Conservation (phyloP, 1,284 basidiomycete genomes). For the Singerocomus rubriflavus region DNA sequence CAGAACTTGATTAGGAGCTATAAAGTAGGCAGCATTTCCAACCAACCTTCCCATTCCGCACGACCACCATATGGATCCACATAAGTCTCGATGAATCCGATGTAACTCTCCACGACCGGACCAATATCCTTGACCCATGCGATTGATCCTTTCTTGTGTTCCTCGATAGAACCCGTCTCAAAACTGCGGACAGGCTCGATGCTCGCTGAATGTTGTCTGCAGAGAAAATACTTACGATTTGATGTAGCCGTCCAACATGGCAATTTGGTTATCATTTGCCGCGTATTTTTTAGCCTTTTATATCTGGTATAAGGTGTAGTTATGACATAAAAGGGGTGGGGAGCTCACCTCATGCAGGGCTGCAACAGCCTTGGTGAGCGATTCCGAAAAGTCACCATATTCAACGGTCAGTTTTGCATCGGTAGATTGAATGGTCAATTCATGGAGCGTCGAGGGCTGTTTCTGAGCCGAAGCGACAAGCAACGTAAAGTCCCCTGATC, state of each 20-base stretch:
- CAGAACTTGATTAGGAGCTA: neutral
- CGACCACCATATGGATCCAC: conserved; percentile 81
- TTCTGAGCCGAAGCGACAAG: conserved; percentile 66
- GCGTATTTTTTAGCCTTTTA: conserved; percentile 64
- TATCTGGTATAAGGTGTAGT: neutral
- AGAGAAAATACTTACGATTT: conserved; percentile 53
- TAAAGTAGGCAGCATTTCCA: neutral
- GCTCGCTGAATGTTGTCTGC: neutral
- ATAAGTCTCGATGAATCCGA: conserved; percentile 79
- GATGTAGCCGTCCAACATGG: conserved; percentile 77
- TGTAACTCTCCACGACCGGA: conserved; percentile 84
- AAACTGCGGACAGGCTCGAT: conserved; percentile 42
- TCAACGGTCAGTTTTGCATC: conserved; percentile 58
- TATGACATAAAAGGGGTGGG: neutral
- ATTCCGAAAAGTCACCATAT: conserved; percentile 66
- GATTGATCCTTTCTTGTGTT: conserved; percentile 71
- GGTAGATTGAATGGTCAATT: conserved; percentile 41
- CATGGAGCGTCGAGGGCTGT: conserved; percentile 41
- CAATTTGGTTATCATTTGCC: conserved; percentile 68
- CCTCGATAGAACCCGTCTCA: conserved; percentile 70
- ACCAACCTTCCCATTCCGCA: conserved; percentile 81
- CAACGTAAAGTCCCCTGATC: conserved; percentile 57
- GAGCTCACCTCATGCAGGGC: conserved; percentile 57
- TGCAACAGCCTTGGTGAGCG: conserved; percentile 51
- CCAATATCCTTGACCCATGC: conserved; percentile 85